Evolutionary conservation across 148 eudicot species (phyloP).

Genomic region (Fallopia convolvulus): DNA sequence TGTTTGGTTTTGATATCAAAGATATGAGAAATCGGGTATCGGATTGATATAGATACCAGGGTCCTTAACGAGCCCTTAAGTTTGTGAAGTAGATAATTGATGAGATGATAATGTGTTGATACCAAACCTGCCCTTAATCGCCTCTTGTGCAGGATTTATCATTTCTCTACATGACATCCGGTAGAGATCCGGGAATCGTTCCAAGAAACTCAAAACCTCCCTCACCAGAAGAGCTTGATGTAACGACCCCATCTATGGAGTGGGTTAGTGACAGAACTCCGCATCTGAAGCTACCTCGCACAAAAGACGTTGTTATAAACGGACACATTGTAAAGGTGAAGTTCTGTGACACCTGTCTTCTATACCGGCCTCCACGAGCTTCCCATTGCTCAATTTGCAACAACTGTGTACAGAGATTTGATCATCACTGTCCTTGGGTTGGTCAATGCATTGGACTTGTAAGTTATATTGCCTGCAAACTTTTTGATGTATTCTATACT

Average conservation of each 20-base stretch:
- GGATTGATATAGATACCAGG: too few relatives aligned
- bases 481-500: background rate
- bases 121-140: background rate
- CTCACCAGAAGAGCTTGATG: constrained; percentile 52
- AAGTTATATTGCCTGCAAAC: constrained; percentile 25
- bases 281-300: constrained; percentile 55
- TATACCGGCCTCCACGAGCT: constrained; percentile 93
- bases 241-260: constrained; percentile 77
- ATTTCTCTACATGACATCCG: constrained; percentile 77
- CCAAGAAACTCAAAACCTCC: constrained; percentile 74
- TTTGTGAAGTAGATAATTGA: too few relatives aligned
- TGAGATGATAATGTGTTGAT: too few relatives aligned
- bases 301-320: constrained; percentile 61
- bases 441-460: constrained; percentile 97
- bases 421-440: constrained; percentile 99
- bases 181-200: constrained; percentile 91
- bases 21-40: too few relatives aligned
- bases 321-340: constrained; percentile 77
- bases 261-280: constrained; percentile 80
- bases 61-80: too few relatives aligned
- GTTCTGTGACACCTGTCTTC: constrained; percentile 87
- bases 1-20: background rate
- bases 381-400: constrained; percentile 99
- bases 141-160: constrained; percentile 56
- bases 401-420: constrained; percentile 88